phyloP scores from a whole-genome alignment of 768 basidiomycete genomes.

The Tylopilus subfusipes region DNA sequence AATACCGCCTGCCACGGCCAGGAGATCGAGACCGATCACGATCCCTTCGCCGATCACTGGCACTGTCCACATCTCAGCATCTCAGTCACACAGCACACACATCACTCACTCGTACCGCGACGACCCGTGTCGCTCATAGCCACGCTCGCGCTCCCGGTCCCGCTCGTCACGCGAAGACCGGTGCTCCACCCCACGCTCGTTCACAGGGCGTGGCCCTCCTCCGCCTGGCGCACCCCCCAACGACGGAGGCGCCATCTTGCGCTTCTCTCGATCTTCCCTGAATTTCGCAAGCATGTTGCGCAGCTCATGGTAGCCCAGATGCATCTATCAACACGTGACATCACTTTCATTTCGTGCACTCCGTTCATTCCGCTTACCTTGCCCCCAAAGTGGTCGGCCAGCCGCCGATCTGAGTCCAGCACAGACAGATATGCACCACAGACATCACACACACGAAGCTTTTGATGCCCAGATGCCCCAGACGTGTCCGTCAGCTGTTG shows the following conservation, averaged over 20 bases:
- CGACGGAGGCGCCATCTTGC: conserved; percentile 56
- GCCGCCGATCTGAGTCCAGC: conserved; percentile 94
- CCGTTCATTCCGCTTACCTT: conserved; percentile 60
- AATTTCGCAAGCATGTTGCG: conserved; percentile 91
- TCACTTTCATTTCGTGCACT: conserved; percentile 22
- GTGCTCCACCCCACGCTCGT: conserved; percentile 49
- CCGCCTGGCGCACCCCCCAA: conserved; percentile 35
- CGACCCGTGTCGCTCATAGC: conserved; percentile 63
- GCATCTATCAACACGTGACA: conserved; percentile 68
- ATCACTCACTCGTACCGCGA: conserved; percentile 70
- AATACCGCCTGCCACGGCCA: conserved; percentile 55
- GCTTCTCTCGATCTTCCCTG: conserved; percentile 84
- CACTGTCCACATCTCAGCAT: no score
- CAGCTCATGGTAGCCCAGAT: conserved; percentile 96
- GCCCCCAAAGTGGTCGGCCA: conserved; percentile 99
- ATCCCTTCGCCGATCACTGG: conserved; percentile 69
- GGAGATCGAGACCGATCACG: conserved; percentile 74
- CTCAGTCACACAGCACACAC: conserved; percentile 5
- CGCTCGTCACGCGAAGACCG: conserved; percentile 60
- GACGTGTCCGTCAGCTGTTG: conserved; percentile 97
- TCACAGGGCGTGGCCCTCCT: conserved; percentile 30
- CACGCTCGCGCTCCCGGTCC: conserved; percentile 66
- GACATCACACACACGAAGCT: conserved; percentile 98
- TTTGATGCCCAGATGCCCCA: conserved; percentile 99
- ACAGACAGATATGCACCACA: conserved; percentile 99